phyloP scores from a whole-genome alignment of 2,329 filamentous ascomycete species.

The Cephalotrichum gorgonifer region DNA sequence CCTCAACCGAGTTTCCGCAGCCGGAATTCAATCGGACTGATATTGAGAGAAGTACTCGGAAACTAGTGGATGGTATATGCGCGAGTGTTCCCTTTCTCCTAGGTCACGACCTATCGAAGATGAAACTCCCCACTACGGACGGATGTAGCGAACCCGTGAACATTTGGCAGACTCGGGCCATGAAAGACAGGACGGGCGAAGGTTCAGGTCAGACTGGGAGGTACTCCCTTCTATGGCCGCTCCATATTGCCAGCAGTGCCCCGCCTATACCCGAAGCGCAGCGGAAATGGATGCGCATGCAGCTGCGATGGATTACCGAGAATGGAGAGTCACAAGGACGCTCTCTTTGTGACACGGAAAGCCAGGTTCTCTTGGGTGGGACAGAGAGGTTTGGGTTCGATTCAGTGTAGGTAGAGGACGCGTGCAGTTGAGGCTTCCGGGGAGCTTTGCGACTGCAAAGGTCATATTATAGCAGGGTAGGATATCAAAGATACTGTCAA shows the following conservation, averaged over 20 bases:
- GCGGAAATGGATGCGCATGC: conserved; percentile 8
- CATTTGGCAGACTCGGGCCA: not conserved
- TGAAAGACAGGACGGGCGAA: not conserved
- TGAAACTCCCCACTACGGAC: conserved; percentile 2
- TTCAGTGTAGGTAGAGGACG: conserved; percentile 6
- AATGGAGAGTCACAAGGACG: conserved; percentile 7
- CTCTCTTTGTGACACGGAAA: conserved; percentile 5
- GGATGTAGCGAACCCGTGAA: not conserved
- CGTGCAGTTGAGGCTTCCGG: no score
- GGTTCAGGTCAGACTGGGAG: conserved; percentile 1
- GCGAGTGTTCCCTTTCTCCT: conserved; percentile 8
- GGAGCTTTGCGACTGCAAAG: no score
- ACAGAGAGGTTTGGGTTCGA: conserved; percentile 7
- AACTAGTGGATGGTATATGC: conserved; percentile 7
- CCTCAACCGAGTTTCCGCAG: not conserved
- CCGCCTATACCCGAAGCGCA: conserved; percentile 4
- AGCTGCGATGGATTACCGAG: conserved; percentile 7
- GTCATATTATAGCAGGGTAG: no score
- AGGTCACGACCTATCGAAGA: conserved; percentile 7
- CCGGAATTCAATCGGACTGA: not conserved
- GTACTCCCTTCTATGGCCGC: conserved; percentile 10
- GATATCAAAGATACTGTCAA: no score
- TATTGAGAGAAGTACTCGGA: not conserved
- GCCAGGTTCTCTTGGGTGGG: conserved; percentile 7
- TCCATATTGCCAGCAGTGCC: conserved; percentile 7